phyloP scores from a whole-genome alignment of 202 grass and related monocot genomes.

The Setaria viridis region DNA sequence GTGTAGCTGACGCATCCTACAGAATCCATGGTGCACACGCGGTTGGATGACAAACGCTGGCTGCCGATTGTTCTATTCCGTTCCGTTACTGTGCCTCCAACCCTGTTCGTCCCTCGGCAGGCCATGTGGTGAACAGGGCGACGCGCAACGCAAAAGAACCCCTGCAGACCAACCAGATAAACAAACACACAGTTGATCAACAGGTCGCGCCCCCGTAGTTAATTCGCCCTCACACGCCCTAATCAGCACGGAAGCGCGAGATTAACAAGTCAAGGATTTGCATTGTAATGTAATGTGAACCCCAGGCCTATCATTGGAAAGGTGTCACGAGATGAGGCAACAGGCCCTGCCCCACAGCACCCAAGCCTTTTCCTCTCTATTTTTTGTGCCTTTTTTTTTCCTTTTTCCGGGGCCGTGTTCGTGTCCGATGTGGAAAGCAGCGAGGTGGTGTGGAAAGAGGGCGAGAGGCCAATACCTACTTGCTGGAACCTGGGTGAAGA shows the following conservation, averaged over 20 bases:
- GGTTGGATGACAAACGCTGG: slow-evolving; percentile 5
- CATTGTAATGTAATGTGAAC: slow-evolving; percentile 17
- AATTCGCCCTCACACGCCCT: slow-evolving; percentile 6
- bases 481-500: slow-evolving; percentile 29
- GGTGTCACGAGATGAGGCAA: slow-evolving; percentile 37
- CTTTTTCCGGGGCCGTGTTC: slow-evolving; percentile 2
- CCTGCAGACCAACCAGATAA: not conserved
- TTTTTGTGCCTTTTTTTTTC: not conserved
- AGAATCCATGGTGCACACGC: slow-evolving; percentile 6
- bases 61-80: not conserved
- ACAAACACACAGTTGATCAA: not conserved
- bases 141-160: not conserved
- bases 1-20: not conserved
- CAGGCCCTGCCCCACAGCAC: slow-evolving; percentile 31
- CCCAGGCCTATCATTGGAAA: slow-evolving; percentile 38
- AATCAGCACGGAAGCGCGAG: slow-evolving; percentile 38
- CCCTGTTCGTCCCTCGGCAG: slow-evolving; percentile 1
- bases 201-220: slow-evolving; percentile 17
- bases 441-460: slow-evolving; percentile 41
- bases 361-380: not conserved
- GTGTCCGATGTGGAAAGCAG: slow-evolving; percentile 51
- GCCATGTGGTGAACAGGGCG: slow-evolving; percentile 36
- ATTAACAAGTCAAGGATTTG: not conserved
- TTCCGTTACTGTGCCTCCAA: slow-evolving; percentile 14
- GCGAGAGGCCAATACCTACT: slow-evolving; percentile 29